phyloP scores from a whole-genome alignment of 768 basidiomycete species.

The Tricholoma flavovirens region DNA sequence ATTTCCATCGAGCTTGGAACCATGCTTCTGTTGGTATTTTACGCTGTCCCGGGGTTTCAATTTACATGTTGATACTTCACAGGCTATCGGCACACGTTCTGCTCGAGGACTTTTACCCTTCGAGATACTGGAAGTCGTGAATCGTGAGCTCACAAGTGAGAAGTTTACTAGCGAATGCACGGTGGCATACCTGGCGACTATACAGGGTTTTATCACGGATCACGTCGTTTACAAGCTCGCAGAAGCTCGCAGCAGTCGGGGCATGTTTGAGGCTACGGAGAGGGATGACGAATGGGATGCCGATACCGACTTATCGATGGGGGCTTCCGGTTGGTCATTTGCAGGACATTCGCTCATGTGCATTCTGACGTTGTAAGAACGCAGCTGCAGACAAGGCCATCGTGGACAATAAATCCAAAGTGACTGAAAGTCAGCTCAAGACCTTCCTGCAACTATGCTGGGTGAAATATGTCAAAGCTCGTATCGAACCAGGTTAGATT shows the following conservation, averaged over 20 bases:
- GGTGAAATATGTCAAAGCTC: constrained; percentile 89
- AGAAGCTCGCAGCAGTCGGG: constrained; percentile 58
- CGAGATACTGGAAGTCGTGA: constrained; percentile 73
- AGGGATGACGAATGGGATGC: constrained; percentile 72
- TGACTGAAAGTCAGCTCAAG: constrained; percentile 75
- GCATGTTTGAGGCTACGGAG: constrained; percentile 81
- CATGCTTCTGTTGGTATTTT: constrained; percentile 62
- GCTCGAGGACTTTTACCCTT: constrained; percentile 76
- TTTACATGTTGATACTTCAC: constrained; percentile 9
- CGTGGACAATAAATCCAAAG: constrained; percentile 88
- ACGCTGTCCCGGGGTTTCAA: neutral
- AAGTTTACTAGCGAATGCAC: constrained; percentile 70
- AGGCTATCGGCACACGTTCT: constrained; percentile 60
- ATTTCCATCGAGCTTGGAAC: constrained; percentile 80
- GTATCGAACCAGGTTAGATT: constrained; percentile 83
- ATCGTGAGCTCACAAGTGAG: constrained; percentile 50
- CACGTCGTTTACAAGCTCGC: constrained; percentile 65
- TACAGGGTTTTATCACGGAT: constrained; percentile 66
- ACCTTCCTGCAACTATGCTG: constrained; percentile 84
- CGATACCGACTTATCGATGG: constrained; percentile 69
- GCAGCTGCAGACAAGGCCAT: constrained; percentile 62
- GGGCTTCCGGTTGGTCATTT: constrained; percentile 55
- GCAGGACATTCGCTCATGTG: neutral
- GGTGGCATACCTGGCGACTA: constrained; percentile 58
- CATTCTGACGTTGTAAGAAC: constrained; percentile 2